These are phyloP conservation scores for Cryptosporidium ubiquitum DNA, from an alignment of 169 alveolate genomes.

Conservation along the genomic window DNA sequence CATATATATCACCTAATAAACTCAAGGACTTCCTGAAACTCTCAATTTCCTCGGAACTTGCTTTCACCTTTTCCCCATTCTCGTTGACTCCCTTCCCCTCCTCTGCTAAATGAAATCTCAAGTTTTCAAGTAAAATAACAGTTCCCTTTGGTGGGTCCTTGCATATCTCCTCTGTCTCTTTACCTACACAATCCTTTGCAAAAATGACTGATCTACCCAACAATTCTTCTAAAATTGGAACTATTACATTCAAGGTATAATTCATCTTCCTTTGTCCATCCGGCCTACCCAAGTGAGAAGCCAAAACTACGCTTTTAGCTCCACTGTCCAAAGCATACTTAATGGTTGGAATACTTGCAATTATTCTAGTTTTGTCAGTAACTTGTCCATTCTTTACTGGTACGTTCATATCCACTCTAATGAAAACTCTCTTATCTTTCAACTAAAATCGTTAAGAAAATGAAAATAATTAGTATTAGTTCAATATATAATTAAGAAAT, in stretches of 20 bases:
- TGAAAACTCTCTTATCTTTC: slow-evolving; percentile 92
- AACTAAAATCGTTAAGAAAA: slow-evolving; percentile 77
- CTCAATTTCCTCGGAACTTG: slow-evolving; percentile 83
- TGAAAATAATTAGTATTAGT: neutral
- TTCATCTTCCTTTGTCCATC: slow-evolving; percentile 91
- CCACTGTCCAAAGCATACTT: slow-evolving; percentile 89
- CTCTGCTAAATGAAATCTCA: slow-evolving; percentile 97
- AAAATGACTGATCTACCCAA: slow-evolving; percentile 89
- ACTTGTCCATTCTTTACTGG: slow-evolving; percentile 93
- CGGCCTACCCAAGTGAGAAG: slow-evolving; percentile 98
- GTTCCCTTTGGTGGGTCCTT: slow-evolving; percentile 88
- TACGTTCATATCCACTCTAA: slow-evolving; percentile 98
- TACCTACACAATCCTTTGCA: slow-evolving; percentile 95
- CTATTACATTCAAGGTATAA: slow-evolving; percentile 93
- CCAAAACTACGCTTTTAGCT: slow-evolving; percentile 91
- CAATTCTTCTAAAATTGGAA: slow-evolving; percentile 86
- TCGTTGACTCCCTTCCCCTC: slow-evolving; percentile 96
- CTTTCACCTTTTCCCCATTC: slow-evolving; percentile 92
- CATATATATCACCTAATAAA: slow-evolving; percentile 93
- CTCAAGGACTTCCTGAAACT: slow-evolving; percentile 92
- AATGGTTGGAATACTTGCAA: slow-evolving; percentile 94
- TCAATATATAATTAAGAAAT: neutral
- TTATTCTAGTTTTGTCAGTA: slow-evolving; percentile 92
- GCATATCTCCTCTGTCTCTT: slow-evolving; percentile 88
- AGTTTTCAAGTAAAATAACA: slow-evolving; percentile 93